Base-by-base conservation (phyloP, 1,284 basidiomycete species). In the Pterulicium gracile region DNA sequence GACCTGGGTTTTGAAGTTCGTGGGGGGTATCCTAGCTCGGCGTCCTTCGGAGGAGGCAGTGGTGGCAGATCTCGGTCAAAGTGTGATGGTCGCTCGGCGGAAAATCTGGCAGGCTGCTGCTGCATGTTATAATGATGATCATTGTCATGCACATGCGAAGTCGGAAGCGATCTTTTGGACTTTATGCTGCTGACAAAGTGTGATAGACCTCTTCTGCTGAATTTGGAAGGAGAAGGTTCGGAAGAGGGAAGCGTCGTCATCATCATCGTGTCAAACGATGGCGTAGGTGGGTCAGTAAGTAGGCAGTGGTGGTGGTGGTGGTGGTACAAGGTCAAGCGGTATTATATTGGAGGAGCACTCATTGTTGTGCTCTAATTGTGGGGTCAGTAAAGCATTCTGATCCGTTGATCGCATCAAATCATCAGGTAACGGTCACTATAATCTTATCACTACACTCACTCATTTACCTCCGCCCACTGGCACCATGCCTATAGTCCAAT, bases 401-500 rank as follows among this genome's bases (percentile, higher is more conserved):
- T n/a, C n/a, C n/a, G n/a, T n/a, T n/a, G n/a, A n/a, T n/a, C n/a
- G n/a, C n/a, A n/a, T n/a, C n/a, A n/a, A n/a, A n/a, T n/a, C n/a
- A n/a, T n/a, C n/a, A n/a, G n/a, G n/a, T n/a, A n/a, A n/a, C n/a
- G n/a, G n/a, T n/a, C n/a, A n/a, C n/a, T n/a, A n/a, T n/a, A n/a
- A n/a, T n/a, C n/a, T n/a, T n/a, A n/a, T n/a, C n/a, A n/a, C n/a
- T n/a, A n/a, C n/a, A n/a, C n/a, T n/a, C n/a, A n/a, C n/a, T n/a
- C n/a, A n/a, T n/a, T n/a, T n/a, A n/a, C n/a, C n/a, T n/a, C n/a
- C n/a, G n/a, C n/a, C n/a, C n/a, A n/a, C n/a, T n/a, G n/a, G n/a
- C n/a, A n/a, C n/a, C n/a, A 32, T 32, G 27, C 27, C 27, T 32
- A 72, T 86, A 56, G 71, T 95, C 21, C 90, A 95, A 61, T 98